phyloP scores from a whole-genome alignment of 495 filamentous ascomycete genomes.

The Parathielavia hyrcaniae region DNA sequence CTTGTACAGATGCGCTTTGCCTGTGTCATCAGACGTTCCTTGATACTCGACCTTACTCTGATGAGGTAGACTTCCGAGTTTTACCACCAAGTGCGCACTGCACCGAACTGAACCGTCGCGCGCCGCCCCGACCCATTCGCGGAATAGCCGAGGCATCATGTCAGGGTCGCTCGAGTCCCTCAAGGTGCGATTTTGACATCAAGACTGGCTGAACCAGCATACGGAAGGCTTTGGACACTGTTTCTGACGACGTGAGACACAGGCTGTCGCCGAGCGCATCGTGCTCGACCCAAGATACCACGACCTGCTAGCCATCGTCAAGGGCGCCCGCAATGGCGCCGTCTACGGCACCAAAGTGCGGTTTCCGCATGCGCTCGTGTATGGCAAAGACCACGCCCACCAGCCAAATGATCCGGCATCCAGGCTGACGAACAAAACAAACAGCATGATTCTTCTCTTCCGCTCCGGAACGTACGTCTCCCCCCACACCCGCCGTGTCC shows the following conservation, averaged over 20 bases:
- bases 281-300: slow-evolving; percentile 78
- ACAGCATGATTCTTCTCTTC: slow-evolving; percentile 89
- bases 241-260: slow-evolving; percentile 18
- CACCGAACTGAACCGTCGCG: slow-evolving; percentile 16
- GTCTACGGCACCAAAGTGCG: slow-evolving; percentile 98
- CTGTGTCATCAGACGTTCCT: not conserved
- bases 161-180: slow-evolving; percentile 30
- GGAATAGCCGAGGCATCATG: slow-evolving; percentile 36
- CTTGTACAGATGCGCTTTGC: not conserved
- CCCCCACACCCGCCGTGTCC: not conserved
- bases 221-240: not conserved
- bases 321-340: slow-evolving; percentile 90
- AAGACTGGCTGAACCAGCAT: not conserved
- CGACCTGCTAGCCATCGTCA: slow-evolving; percentile 73
- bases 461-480: slow-evolving; percentile 68
- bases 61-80: slow-evolving; percentile 17
- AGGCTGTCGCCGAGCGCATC: slow-evolving; percentile 56
- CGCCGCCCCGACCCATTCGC: not conserved
- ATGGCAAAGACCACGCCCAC: slow-evolving; percentile 25
- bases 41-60: not conserved
- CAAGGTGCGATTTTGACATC: slow-evolving; percentile 28
- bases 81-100: slow-evolving; percentile 19
- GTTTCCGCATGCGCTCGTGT: slow-evolving; percentile 96
- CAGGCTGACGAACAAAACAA: slow-evolving; percentile 4
- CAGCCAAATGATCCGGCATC: slow-evolving; percentile 37